These are phyloP conservation scores for Aspergillus sp. DNA, from an alignment of 2,329 filamentous ascomycete genomes.

Conservation along the genomic window DNA sequence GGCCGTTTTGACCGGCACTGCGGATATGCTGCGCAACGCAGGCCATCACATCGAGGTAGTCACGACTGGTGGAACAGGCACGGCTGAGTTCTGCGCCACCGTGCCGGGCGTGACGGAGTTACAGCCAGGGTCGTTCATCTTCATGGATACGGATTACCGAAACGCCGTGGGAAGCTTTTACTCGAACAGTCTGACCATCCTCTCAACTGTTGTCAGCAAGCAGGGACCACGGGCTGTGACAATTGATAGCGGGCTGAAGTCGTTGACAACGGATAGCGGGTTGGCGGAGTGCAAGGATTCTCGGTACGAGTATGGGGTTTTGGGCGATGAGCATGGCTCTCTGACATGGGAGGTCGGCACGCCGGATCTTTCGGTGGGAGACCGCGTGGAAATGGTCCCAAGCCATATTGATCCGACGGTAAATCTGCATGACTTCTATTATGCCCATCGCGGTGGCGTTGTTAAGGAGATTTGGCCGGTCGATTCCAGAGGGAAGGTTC, in stretches of 20 bases:
- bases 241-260: conserved; percentile 53
- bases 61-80: conserved; percentile 54
- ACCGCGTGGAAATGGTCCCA: conserved; percentile 53
- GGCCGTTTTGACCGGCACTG: conserved; percentile 46
- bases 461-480: conserved; percentile 55
- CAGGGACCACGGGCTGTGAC: conserved; percentile 47
- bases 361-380: conserved; percentile 43
- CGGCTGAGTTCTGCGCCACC: conserved; percentile 53
- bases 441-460: conserved; percentile 48
- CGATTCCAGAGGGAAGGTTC: conserved; percentile 53
- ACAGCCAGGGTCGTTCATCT: conserved; percentile 56
- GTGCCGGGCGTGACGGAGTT: conserved; percentile 55
- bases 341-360: conserved; percentile 47
- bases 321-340: conserved; percentile 53
- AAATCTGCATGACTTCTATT: conserved; percentile 54
- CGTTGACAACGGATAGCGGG: conserved; percentile 53
- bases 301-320: conserved; percentile 44
- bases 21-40: conserved; percentile 40
- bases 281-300: conserved; percentile 49
- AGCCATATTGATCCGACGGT: conserved; percentile 58
- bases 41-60: conserved; percentile 51
- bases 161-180: conserved; percentile 53
- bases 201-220: conserved; percentile 51
- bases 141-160: conserved; percentile 59
- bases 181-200: conserved; percentile 49